Evolutionary conservation across 352 stramenopile genomes (phyloP), one percentile per base, ranked within the genome.

Genomic region (Pythium guiyangense): DNA sequence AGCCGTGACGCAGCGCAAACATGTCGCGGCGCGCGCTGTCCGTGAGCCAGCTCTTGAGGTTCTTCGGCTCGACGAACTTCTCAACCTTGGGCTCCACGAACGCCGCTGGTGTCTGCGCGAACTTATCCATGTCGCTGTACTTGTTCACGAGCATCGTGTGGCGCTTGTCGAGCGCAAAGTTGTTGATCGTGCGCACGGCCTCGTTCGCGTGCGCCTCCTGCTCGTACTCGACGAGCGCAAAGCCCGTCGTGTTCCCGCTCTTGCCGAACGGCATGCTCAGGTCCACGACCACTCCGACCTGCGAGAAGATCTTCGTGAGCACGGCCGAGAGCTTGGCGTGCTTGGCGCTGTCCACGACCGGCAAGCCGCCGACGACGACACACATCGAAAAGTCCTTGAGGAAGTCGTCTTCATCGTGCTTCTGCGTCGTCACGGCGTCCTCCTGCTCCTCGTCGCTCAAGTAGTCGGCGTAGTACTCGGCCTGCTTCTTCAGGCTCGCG

Each of bases 81-180:
- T 92, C 82, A 4, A 76, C 44, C 49, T 90, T 90, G 37, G 92
- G 78, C 34, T 83, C 73, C 34, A 90, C 91, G 62, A 97, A 97
- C 54, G 66, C 66, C 4, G 71, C 64, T 5, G 81, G 72, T 14
- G 92, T 87, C 45, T 78, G 67, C 58, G 73, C 54, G 62, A 82
- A 96, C 60, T 89, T 90, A 6, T 88, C 74, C 52, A 98, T 64
- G 48, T 98, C 90, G 15, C 76, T 66, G 70, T 98, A 98, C 51
- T 86, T 85, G 67, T 92, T 95, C 14, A 99, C 95, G 49, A 93
- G 84, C 56, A 99, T 80, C 22, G 79, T 89, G 79, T 99, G 97
- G 63, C 93, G 97, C 77, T 99, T 99, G 78, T 99, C 97, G 49
- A 99, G 75, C 34, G 79, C 81, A 60, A 93, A 92, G 68, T 91